A percentile compares a stretch with the other conserved stretches of the same genome.
These are phyloP conservation scores for Salix arbutifolia DNA, from an alignment of 345 rosid genomes.

Conservation along the genomic window DNA sequence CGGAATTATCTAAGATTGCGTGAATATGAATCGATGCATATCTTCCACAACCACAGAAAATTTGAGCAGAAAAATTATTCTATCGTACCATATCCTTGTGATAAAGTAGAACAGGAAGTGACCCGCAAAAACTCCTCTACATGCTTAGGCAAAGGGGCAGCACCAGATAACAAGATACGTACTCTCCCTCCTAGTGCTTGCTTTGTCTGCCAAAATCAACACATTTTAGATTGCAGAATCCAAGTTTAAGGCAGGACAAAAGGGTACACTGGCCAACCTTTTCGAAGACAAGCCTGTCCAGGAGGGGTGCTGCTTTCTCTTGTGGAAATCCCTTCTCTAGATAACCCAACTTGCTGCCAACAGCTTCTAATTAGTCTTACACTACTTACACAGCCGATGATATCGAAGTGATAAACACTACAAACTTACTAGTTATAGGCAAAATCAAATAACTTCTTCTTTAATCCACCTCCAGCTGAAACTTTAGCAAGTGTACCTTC, in stretches of 20 bases:
- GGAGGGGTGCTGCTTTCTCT: constrained; percentile 76
- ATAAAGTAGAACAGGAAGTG: constrained; percentile 64
- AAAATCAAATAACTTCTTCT: constrained; percentile 60
- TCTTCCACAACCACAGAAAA: too few relatives aligned
- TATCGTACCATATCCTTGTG: constrained; percentile 89
- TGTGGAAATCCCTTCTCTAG: constrained; percentile 70
- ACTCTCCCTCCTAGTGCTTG: constrained; percentile 81
- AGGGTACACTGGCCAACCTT: constrained; percentile 42
- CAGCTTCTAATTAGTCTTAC: constrained; percentile 16
- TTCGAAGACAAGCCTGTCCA: constrained; percentile 72
- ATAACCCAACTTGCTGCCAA: constrained; percentile 66
- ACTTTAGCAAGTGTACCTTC: constrained; percentile 68
- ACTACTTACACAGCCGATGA: constrained; percentile 1
- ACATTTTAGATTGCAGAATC: constrained; percentile 7
- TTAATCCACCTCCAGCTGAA: constrained; percentile 57
- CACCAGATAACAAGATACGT: constrained; percentile 75
- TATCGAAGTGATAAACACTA: not conserved
- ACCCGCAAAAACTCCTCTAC: constrained; percentile 91
- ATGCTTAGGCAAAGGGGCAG: constrained; percentile 86
- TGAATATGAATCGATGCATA: too few relatives aligned
- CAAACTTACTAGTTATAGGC: constrained; percentile 81
- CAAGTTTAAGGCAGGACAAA: not conserved
- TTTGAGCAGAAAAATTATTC: not conserved
- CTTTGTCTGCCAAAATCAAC: constrained; percentile 45
- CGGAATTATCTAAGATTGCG: too few relatives aligned